phyloP scores from a whole-genome alignment of 2,329 filamentous ascomycete species.

The Gliomastix tumulicola region DNA sequence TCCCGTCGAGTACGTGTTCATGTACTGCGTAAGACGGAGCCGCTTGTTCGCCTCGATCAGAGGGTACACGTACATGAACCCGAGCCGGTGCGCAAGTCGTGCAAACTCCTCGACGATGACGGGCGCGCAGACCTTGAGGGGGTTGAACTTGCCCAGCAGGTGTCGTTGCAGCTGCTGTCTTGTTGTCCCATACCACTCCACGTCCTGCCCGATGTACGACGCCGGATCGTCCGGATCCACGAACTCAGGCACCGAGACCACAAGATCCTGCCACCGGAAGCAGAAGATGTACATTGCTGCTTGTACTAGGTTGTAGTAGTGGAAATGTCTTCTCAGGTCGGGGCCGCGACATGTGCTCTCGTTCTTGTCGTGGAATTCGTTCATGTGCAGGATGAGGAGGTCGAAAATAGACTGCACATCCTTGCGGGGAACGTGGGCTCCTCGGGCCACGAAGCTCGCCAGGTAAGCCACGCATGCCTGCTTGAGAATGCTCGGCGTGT shows the following conservation, averaged over 20 bases:
- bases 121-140: conserved; percentile 88
- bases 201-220: conserved; percentile 60
- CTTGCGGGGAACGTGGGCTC: conserved; percentile 68
- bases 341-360: conserved; percentile 74
- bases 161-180: conserved; percentile 69
- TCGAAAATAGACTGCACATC: conserved; percentile 79
- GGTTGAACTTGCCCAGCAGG: conserved; percentile 85
- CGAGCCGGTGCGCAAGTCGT: conserved; percentile 75
- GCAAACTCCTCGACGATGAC: conserved; percentile 89
- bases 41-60: conserved; percentile 90
- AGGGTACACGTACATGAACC: conserved; percentile 83
- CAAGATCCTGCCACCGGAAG: conserved; percentile 93
- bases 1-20: conserved; percentile 48
- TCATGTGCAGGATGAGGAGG: conserved; percentile 70
- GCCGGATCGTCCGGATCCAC: conserved; percentile 56
- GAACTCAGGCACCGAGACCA: conserved; percentile 51
- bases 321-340: conserved; percentile 74
- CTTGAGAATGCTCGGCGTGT: conserved; percentile 65
- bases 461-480: conserved; percentile 88
- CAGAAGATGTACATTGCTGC: conserved; percentile 92
- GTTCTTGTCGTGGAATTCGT: conserved; percentile 65
- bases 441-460: conserved; percentile 88
- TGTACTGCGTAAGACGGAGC: conserved; percentile 68
- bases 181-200: conserved; percentile 70
- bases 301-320: conserved; percentile 85